A percentile compares a stretch with the other conserved stretches of the same genome.
Conservation (phyloP, 1,139 yeast species). For the Kodamaea sp. region DNA sequence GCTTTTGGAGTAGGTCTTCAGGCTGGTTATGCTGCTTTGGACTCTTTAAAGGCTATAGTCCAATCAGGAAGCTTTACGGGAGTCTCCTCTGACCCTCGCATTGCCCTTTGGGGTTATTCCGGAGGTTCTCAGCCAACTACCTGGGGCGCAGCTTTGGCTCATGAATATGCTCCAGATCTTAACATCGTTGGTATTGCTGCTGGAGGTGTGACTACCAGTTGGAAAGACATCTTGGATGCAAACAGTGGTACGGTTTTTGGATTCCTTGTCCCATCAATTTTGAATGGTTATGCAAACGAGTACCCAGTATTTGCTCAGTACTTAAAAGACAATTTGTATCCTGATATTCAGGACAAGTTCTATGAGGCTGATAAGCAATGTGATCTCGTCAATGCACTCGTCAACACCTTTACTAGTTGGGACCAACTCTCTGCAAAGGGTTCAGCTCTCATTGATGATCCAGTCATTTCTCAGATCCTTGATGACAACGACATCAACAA, state of each 20-base stretch:
- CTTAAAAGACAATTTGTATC: not conserved
- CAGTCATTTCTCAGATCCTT: not conserved
- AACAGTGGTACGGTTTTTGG: not conserved
- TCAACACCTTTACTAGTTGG: not conserved
- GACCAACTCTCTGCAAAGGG: not conserved
- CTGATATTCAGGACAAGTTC: not conserved
- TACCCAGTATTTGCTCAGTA: constrained; percentile 20
- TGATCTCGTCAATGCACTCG: not conserved
- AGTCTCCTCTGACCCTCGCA: constrained; percentile 15
- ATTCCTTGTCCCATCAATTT: not conserved
- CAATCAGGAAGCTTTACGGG: constrained; percentile 14
- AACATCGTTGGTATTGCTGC: constrained; percentile 19
- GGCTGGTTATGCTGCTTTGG: constrained; percentile 30
- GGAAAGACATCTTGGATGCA: constrained; percentile 28
- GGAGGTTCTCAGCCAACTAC: constrained; percentile 21
- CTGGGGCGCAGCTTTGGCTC: constrained; percentile 22
- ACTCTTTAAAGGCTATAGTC: constrained; percentile 26
- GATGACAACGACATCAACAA: not conserved
- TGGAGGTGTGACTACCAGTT: constrained; percentile 23
- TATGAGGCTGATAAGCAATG: not conserved
- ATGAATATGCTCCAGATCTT: constrained; percentile 22
- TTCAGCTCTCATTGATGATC: not conserved
- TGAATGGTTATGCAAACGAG: constrained; percentile 15
- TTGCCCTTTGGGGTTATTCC: constrained; percentile 21
- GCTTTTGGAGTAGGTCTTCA: constrained; percentile 30